Conservation (phyloP, 2,329 filamentous ascomycete species). For the Aspergillus thermomutatus region DNA sequence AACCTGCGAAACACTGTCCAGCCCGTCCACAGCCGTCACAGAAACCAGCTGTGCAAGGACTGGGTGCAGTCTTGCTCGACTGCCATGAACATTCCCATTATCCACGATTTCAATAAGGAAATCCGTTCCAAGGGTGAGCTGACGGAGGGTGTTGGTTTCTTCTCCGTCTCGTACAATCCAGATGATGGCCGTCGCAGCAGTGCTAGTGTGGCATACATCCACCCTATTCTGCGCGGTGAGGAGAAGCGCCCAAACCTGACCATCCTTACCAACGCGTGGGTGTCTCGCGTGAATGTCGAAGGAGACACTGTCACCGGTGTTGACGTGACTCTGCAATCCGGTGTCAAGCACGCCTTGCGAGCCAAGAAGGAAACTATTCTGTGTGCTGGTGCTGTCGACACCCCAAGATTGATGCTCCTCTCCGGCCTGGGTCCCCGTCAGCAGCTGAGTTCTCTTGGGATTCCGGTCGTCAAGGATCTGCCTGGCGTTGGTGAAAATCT, state of each 20-base stretch:
- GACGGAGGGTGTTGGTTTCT: slow-evolving; percentile 78
- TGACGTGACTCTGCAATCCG: slow-evolving; percentile 62
- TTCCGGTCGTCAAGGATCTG: slow-evolving; percentile 58
- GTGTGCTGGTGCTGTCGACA: slow-evolving; percentile 77
- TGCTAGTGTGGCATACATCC: slow-evolving; percentile 87
- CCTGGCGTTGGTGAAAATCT: slow-evolving; percentile 64
- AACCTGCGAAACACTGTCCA: slow-evolving; percentile 87
- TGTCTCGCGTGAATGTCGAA: slow-evolving; percentile 72
- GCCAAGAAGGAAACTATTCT: slow-evolving; percentile 75
- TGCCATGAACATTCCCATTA: slow-evolving; percentile 75
- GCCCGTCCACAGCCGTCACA: slow-evolving; percentile 78
- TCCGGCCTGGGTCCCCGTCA: slow-evolving; percentile 52
- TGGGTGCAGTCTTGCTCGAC: slow-evolving; percentile 80
- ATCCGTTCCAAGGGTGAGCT: slow-evolving; percentile 71
- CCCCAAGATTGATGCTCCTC: slow-evolving; percentile 63
- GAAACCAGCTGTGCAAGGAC: slow-evolving; percentile 87
- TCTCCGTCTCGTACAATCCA: slow-evolving; percentile 87
- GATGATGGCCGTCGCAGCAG: slow-evolving; percentile 81
- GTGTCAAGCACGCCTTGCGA: slow-evolving; percentile 52
- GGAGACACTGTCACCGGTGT: slow-evolving; percentile 71
- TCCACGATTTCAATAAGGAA: slow-evolving; percentile 82
- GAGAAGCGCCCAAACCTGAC: slow-evolving; percentile 82
- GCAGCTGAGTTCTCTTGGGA: slow-evolving; percentile 49
- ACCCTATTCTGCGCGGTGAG: slow-evolving; percentile 79
- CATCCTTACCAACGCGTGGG: slow-evolving; percentile 83